Evolutionary conservation across 208 protist genomes (phyloP).

Genomic region (Trypanosoma cruzi): DNA sequence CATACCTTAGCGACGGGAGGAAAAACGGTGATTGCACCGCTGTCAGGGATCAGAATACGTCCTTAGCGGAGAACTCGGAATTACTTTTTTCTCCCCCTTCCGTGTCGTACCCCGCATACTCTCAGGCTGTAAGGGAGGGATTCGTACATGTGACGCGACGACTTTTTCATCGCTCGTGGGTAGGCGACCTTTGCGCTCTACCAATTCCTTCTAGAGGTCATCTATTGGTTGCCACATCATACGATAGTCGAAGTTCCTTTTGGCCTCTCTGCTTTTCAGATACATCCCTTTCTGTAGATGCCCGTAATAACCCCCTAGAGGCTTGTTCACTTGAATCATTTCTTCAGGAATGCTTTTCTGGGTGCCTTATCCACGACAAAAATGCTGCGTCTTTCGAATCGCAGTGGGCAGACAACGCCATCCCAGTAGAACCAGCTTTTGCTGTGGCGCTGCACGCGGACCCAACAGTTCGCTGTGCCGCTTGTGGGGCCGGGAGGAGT

Average conservation of each 20-base stretch:
- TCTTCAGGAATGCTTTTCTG: conserved; percentile 11
- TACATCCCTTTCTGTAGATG: background rate
- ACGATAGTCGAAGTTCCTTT: conserved; percentile 75
- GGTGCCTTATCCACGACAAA: conserved; percentile 11
- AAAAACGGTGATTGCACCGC: background rate
- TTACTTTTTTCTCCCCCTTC: background rate
- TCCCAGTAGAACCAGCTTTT: conserved; percentile 43
- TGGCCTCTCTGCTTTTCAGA: conserved; percentile 53
- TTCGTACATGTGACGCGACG: conserved; percentile 22
- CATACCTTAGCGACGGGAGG: background rate
- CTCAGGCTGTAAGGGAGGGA: background rate
- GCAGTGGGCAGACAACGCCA: background rate
- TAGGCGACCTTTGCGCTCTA: conserved; percentile 47
- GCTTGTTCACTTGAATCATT: background rate
- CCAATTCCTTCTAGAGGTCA: conserved; percentile 41
- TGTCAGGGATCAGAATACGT: background rate
- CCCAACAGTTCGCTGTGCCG: conserved; percentile 38
- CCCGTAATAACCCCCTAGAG: background rate
- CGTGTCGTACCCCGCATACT: background rate
- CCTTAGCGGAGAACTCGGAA: background rate
- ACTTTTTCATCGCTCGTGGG: conserved; percentile 78
- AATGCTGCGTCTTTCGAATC: background rate
- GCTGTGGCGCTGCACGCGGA: conserved; percentile 58
- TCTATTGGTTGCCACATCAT: conserved; percentile 67
- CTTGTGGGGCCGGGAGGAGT: conserved; percentile 65